Percentiles rank a stretch among this genome's conserved stretches.
phyloP scores from a whole-genome alignment of 139 green algal species.

The Chlamydomonas schloesseri region DNA sequence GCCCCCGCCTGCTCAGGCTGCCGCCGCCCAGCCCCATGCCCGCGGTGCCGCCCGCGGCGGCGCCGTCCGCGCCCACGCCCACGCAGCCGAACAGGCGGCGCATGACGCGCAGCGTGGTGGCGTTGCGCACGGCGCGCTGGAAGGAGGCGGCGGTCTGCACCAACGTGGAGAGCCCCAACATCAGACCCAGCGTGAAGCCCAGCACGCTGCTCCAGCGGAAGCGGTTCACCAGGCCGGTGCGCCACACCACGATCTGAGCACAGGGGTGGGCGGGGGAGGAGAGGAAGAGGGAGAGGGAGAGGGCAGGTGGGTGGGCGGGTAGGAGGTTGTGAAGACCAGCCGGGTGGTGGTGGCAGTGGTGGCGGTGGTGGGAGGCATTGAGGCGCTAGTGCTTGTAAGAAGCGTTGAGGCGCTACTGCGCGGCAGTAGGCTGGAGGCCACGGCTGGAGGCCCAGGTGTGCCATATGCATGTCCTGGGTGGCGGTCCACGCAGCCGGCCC shows the following conservation, averaged over 20 bases:
- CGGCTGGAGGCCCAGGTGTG: too few relatives aligned
- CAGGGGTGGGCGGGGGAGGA: background rate
- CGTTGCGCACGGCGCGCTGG: constrained; percentile 5
- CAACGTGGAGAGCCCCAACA: constrained; percentile 29
- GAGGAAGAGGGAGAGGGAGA: too few relatives aligned
- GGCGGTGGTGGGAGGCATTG: too few relatives aligned
- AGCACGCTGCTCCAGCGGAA: constrained; percentile 17
- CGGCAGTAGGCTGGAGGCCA: too few relatives aligned
- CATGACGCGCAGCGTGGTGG: background rate
- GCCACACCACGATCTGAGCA: background rate
- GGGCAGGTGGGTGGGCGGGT: too few relatives aligned
- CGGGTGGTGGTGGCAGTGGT: too few relatives aligned
- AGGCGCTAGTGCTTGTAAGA: too few relatives aligned
- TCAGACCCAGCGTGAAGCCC: constrained; percentile 38
- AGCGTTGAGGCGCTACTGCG: too few relatives aligned
- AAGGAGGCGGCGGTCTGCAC: constrained; percentile 40
- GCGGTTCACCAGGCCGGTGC: background rate
- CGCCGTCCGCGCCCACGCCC: background rate
- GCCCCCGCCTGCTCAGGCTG: background rate
- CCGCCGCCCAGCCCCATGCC: background rate
- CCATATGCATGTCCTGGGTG: too few relatives aligned
- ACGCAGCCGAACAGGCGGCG: constrained; percentile 6
- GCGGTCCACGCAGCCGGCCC: too few relatives aligned
- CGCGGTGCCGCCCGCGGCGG: background rate
- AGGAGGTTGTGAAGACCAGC: too few relatives aligned